Base-by-base conservation (phyloP, 805 yeast species). In the Kregervanrija fluxuum region DNA sequence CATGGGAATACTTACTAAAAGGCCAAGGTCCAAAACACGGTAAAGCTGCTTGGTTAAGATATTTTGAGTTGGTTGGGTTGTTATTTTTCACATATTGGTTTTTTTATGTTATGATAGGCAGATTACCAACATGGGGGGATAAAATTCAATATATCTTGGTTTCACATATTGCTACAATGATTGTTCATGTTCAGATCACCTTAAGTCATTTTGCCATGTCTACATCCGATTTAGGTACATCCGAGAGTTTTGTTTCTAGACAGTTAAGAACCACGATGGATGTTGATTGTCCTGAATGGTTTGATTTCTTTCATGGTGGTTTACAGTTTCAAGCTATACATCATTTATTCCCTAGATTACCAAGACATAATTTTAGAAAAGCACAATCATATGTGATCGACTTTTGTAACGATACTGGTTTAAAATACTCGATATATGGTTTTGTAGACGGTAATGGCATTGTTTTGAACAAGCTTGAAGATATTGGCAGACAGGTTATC, bases 201-300 rank as follows among this genome's bases (percentile, higher is more conserved):
- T 70, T 88, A 37, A 81, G 90, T 11, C 96, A 88, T 61, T 88
- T 88, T 68, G 95, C 95, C 33, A 89, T 88, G 95, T 85, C 95
- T 1, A 89, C 96, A 0, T 74, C 93, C 5, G 95, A 88, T 57
- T 66, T 88, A 13, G 96, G 96, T 1, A 74, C 78, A 8, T 74
- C 82, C 37, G 96, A 88, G 61, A 73, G 88, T 8, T 88, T 88
- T 57, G 77, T 82, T 0, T 80, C 84, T 48, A 74, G 93, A 51
- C 96, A 88, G 64, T 59, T 88, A 3, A 73, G 96, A 54, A 89
- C 96, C 1, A 88, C 96, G 3, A 89, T 88, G 96, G 96, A 88
- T 60, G 95, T 88, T 32, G 91, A 84, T 54, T 88, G 96, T 67
- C 96, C 96, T 2, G 82, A 77, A 49, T 88, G 96, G 96, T 71